phyloP scores from a whole-genome alignment of 306 rosid genomes.

The Dicorynia guianensis region DNA sequence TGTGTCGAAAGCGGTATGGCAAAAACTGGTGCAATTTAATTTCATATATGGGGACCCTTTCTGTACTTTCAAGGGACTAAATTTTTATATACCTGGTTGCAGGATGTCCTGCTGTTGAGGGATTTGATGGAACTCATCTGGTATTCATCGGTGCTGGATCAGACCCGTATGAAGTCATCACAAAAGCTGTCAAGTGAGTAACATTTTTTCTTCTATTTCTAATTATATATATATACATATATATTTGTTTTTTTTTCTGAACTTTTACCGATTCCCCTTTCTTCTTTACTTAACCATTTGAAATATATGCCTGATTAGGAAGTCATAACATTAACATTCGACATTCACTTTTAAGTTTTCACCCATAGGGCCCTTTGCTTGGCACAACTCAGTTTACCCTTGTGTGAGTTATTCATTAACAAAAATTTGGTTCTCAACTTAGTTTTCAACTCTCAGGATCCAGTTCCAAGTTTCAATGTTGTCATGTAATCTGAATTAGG shows the following conservation, averaged over 20 bases:
- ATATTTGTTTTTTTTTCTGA: not conserved
- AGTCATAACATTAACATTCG: not conserved
- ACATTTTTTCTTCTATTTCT: not conserved
- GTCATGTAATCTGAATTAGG: not conserved
- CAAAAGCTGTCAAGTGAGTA: constrained; percentile 83
- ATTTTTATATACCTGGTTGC: constrained; percentile 18
- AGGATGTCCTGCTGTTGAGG: constrained; percentile 89
- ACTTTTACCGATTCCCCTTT: not conserved
- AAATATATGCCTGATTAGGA: not conserved
- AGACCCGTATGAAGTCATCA: constrained; percentile 83
- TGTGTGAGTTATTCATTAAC: not conserved
- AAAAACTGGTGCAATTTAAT: not conserved
- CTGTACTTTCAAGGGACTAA: not conserved
- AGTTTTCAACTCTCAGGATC: not conserved
- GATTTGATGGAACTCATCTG: constrained; percentile 82
- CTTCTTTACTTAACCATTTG: not conserved
- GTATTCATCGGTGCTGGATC: constrained; percentile 83
- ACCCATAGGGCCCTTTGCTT: not conserved
- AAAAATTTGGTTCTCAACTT: not conserved
- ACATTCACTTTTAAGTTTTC: not conserved
- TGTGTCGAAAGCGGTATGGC: constrained; percentile 90
- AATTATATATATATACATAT: no score
- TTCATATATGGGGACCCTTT: not conserved
- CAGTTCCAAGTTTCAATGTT: constrained; percentile 9
- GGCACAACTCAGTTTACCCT: not conserved